phyloP scores from a whole-genome alignment of 331 rosid species.

The Prunus yedoensis region DNA sequence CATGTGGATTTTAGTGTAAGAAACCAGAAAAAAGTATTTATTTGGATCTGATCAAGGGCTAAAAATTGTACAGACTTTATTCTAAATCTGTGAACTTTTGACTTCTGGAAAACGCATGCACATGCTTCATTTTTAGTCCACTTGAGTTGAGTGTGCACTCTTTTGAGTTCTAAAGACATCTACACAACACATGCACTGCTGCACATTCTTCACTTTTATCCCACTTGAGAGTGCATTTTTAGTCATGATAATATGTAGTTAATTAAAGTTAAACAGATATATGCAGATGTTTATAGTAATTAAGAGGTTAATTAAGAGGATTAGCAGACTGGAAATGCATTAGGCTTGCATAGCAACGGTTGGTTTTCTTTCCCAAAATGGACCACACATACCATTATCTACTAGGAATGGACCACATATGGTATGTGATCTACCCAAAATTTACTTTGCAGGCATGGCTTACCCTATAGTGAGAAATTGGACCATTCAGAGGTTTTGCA shows the following conservation, averaged over 20 bases:
- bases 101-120: conserved; percentile 6
- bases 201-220: background rate
- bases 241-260: background rate
- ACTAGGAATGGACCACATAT: conserved; percentile 2
- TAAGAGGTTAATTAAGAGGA: background rate
- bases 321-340: background rate
- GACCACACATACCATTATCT: background rate
- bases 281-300: background rate
- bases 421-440: conserved; percentile 1
- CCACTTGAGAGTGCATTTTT: conserved; percentile 4
- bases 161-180: background rate
- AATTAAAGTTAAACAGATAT: background rate
- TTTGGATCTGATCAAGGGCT: conserved; percentile 15
- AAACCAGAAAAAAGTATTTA: background rate
- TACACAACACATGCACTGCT: conserved; percentile 25
- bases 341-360: background rate
- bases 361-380: background rate
- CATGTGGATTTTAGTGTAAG: background rate
- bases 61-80: background rate
- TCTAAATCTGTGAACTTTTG: background rate
- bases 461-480: background rate
- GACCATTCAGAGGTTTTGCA: background rate
- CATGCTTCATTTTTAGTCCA: conserved; percentile 6
- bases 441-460: background rate
- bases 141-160: background rate